Evolutionary conservation across 306 rosid genomes (phyloP).

Genomic region (Senna tora): DNA sequence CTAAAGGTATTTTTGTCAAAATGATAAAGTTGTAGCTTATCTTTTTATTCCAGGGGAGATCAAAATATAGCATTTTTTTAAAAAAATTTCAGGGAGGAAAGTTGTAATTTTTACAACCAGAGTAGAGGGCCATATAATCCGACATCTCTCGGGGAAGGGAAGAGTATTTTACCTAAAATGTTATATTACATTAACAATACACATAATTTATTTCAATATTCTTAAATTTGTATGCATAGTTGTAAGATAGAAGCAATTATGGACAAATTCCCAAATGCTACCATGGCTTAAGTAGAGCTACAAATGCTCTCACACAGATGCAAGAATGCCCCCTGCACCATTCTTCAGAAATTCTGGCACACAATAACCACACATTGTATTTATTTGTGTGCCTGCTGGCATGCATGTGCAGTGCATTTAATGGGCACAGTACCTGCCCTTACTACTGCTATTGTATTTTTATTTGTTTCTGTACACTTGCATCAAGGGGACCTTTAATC

Average conservation of each 20-base stretch:
- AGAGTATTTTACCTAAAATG: too few species aligned
- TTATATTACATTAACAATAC: not conserved
- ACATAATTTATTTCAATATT: not conserved
- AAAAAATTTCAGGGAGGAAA: too few species aligned
- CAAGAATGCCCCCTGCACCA: not conserved
- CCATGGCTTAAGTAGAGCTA: conserved; percentile 1
- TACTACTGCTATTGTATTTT: not conserved
- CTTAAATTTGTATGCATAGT: not conserved
- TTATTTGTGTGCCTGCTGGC: not conserved
- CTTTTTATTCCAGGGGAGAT: too few species aligned
- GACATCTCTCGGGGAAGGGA: too few species aligned
- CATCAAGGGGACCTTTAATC: not conserved
- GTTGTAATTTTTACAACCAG: too few species aligned
- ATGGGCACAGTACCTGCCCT: not conserved
- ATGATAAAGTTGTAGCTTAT: too few species aligned
- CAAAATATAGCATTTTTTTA: too few species aligned
- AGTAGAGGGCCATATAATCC: too few species aligned
- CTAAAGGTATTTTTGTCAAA: too few species aligned
- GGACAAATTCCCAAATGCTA: not conserved
- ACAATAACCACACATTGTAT: not conserved
- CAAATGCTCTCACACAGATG: not conserved
- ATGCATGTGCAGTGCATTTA: not conserved
- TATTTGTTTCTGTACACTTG: not conserved
- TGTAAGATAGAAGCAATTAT: conserved; percentile 13
- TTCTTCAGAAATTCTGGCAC: not conserved